These are phyloP conservation scores for Piper betle DNA, from an alignment of 164 flowering plant species.

Conservation along the genomic window DNA sequence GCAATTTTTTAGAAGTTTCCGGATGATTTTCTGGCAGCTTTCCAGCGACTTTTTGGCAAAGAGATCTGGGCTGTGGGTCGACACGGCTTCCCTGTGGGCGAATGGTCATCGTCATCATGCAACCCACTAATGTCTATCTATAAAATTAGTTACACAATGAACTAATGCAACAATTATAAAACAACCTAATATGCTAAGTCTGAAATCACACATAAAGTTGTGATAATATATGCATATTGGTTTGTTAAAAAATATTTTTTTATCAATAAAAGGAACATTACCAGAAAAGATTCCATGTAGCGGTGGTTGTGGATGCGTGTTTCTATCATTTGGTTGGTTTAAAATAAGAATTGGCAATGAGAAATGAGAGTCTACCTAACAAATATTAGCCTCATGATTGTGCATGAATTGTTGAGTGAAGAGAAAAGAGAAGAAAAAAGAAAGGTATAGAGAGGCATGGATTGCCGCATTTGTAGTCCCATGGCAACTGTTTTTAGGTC, in stretches of 20 bases:
- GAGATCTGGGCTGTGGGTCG: too few species aligned
- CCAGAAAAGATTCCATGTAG: too few species aligned
- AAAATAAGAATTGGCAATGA: not conserved
- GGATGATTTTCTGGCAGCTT: too few species aligned
- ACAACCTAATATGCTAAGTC: not conserved
- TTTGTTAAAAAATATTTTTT: not conserved
- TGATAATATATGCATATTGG: not conserved
- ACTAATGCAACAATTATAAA: not conserved
- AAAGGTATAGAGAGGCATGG: slow-evolving; percentile 25
- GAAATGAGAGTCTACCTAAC: not conserved
- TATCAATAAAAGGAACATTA: too few species aligned
- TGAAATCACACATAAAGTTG: not conserved
- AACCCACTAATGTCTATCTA: not conserved
- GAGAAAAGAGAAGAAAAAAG: not conserved
- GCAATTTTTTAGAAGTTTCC: too few species aligned
- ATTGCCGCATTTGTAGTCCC: slow-evolving; percentile 59
- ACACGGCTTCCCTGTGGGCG: not conserved
- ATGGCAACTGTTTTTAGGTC: slow-evolving; percentile 54
- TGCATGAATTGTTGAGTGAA: slow-evolving; percentile 17
- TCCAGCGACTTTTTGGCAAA: too few species aligned
- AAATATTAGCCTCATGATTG: slow-evolving; percentile 3
- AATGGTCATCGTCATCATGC: not conserved
- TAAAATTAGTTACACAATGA: too few species aligned
- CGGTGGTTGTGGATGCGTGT: not conserved
- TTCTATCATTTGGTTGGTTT: not conserved